Percentiles rank a stretch among this genome's conserved stretches.
phyloP scores from a whole-genome alignment of 2,329 filamentous ascomycete genomes.

The Fusarium brachygibbosum region DNA sequence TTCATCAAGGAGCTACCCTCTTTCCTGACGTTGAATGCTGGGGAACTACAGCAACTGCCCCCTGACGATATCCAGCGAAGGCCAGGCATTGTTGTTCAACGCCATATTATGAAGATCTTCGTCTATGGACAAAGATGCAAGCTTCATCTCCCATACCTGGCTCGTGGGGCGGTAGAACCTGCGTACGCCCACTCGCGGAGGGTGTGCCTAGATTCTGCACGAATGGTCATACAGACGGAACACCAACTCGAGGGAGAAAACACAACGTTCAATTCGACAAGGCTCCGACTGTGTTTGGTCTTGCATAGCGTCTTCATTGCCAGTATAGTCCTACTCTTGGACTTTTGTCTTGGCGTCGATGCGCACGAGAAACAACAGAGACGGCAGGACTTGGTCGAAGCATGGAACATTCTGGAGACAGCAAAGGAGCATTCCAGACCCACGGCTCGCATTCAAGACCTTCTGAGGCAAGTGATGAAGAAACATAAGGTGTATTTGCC shows the following conservation, averaged over 20 bases:
- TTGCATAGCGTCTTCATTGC: conserved; percentile 54
- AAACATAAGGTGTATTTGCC: conserved; percentile 50
- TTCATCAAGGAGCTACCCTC: conserved; percentile 50
- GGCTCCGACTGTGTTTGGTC: conserved; percentile 50
- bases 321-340: conserved; percentile 53
- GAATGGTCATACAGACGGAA: conserved; percentile 51
- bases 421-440: conserved; percentile 50
- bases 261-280: conserved; percentile 47
- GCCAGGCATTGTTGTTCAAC: conserved; percentile 49
- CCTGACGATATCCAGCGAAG: conserved; percentile 42
- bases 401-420: conserved; percentile 53
- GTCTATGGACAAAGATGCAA: conserved; percentile 54
- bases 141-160: conserved; percentile 54
- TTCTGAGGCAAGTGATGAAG: conserved; percentile 51
- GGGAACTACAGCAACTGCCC: conserved; percentile 39
- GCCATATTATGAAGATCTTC: conserved; percentile 53
- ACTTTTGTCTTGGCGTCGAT: conserved; percentile 50
- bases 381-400: conserved; percentile 48
- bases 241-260: conserved; percentile 48
- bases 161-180: conserved; percentile 53
- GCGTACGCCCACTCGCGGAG: conserved; percentile 51
- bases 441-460: conserved; percentile 50
- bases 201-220: conserved; percentile 52
- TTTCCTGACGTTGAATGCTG: conserved; percentile 48
- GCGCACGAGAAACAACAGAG: conserved; percentile 43